Evolutionary conservation across 1,284 basidiomycete genomes (phyloP).

Genomic region (Pholiota adiposa): DNA sequence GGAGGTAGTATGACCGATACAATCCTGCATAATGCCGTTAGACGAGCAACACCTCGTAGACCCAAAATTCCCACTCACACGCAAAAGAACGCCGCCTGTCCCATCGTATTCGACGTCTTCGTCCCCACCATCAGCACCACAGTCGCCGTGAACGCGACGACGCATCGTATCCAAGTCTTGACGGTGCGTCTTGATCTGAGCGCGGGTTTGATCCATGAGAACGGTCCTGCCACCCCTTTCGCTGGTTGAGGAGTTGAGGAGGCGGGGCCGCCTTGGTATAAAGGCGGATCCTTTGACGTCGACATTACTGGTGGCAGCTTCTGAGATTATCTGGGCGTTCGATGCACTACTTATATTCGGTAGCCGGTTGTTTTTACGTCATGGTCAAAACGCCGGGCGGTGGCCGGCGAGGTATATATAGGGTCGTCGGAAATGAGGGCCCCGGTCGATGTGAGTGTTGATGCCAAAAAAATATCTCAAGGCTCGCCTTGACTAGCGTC

Average conservation of each 20-base stretch:
- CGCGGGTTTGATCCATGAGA: slow-evolving; percentile 35
- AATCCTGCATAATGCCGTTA: slow-evolving; percentile 27
- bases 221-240: slow-evolving; percentile 3
- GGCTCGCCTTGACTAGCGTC: no score
- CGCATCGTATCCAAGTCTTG: slow-evolving; percentile 44
- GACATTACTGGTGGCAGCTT: background rate
- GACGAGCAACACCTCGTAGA: background rate
- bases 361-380: background rate
- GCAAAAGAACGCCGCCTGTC: slow-evolving; percentile 42
- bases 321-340: background rate
- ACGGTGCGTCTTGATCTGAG: slow-evolving; percentile 36
- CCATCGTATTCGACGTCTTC: slow-evolving; percentile 35
- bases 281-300: background rate
- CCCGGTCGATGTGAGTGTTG: no score
- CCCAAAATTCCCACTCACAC: slow-evolving; percentile 29
- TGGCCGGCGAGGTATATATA: no score
- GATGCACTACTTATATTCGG: background rate
- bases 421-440: no score
- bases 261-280: background rate
- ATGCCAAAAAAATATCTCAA: no score
- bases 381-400: background rate
- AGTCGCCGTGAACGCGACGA: slow-evolving; percentile 32
- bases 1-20: slow-evolving; percentile 42
- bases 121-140: slow-evolving; percentile 38
- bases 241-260: background rate